Conservation (phyloP, 768 basidiomycete genomes). For the Podaxis pistillaris region DNA sequence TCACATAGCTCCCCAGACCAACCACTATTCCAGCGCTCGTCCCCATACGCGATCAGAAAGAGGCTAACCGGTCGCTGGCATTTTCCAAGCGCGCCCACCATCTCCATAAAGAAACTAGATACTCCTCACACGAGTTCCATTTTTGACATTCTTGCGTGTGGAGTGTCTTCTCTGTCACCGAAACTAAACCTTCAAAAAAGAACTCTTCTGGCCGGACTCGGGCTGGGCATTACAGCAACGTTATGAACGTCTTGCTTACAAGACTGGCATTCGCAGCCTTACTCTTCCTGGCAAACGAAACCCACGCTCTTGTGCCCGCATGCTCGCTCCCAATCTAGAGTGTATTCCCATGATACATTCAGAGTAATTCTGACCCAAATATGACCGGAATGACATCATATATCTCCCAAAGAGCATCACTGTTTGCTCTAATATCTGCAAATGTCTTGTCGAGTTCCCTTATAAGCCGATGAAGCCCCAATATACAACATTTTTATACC, state of each 20-base stretch:
- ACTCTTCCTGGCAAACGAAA: slow-evolving; percentile 4
- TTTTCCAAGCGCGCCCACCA: background rate
- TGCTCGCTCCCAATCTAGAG: background rate
- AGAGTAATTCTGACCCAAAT: no score
- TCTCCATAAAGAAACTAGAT: background rate
- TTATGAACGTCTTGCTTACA: background rate
- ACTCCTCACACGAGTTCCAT: background rate
- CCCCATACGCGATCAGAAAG: background rate
- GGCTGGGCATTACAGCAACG: background rate
- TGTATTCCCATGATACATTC: background rate
- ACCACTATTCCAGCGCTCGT: background rate
- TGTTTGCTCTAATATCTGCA: no score
- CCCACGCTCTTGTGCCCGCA: background rate
- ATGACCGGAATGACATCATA: no score
- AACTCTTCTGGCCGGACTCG: slow-evolving; percentile 5
- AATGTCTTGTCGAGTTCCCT: no score
- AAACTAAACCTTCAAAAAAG: background rate
- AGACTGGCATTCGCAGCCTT: slow-evolving; percentile 4
- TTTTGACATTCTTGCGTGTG: background rate
- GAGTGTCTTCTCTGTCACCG: slow-evolving; percentile 11
- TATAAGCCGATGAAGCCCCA: no score
- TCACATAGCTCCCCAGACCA: background rate
- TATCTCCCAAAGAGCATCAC: no score
- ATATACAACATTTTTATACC: no score
- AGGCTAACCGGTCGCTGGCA: background rate